A percentile compares a stretch with the other conserved stretches of the same genome.
phyloP scores from a whole-genome alignment of 1,139 yeast species.

The Yamadazyma jaroonii region DNA sequence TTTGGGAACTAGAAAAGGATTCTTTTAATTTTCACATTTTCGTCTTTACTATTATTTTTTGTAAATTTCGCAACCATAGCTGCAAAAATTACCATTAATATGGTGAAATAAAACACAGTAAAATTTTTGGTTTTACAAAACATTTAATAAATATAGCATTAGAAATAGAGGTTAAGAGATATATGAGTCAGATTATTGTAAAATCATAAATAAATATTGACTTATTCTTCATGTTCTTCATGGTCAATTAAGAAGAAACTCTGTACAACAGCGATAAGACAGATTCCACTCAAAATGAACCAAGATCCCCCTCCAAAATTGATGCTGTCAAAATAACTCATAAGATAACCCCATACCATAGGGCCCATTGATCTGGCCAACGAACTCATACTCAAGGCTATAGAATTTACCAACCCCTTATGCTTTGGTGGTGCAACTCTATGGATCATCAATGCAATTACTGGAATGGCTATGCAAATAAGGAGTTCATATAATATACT shows the following conservation, averaged over 20 bases:
- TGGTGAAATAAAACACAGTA: no score
- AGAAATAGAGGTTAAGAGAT: no score
- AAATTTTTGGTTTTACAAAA: no score
- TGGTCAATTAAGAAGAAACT: slow-evolving; percentile 6
- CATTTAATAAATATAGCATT: no score
- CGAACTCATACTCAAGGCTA: slow-evolving; percentile 47
- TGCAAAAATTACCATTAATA: no score
- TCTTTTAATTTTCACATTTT: no score
- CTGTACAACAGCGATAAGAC: slow-evolving; percentile 1
- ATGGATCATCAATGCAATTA: slow-evolving; percentile 34
- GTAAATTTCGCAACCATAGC: no score
- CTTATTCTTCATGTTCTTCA: slow-evolving; percentile 1
- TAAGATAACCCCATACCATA: slow-evolving; percentile 52
- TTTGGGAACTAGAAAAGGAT: no score
- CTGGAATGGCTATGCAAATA: slow-evolving; percentile 18
- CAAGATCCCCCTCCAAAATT: slow-evolving; percentile 6
- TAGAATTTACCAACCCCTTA: slow-evolving; percentile 49
- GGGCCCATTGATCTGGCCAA: slow-evolving; percentile 60
- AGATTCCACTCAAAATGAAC: slow-evolving; percentile 3
- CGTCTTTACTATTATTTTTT: no score
- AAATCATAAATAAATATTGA: background rate
- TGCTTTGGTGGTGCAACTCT: slow-evolving; percentile 45
- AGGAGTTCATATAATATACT: slow-evolving; percentile 32
- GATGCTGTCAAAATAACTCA: slow-evolving; percentile 29
- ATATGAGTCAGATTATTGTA: no score